These are phyloP conservation scores for Stachybotrys chlorohalonatus DNA, from an alignment of 2,329 filamentous ascomycete species.

Conservation along the genomic window DNA sequence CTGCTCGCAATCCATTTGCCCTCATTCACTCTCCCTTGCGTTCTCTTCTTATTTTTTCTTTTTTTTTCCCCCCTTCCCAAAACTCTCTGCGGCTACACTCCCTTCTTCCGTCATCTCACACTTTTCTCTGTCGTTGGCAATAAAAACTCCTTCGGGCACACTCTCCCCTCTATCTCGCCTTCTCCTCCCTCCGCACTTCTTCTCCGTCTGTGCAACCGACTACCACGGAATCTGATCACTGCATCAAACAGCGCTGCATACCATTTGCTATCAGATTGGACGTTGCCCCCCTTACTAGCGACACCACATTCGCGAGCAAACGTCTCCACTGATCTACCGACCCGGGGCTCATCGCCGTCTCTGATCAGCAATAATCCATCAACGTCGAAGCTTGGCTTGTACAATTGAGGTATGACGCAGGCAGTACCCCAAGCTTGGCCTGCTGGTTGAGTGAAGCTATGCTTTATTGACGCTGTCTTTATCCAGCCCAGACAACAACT, in stretches of 20 bases:
- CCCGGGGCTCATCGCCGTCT: background rate
- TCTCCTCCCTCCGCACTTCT: background rate
- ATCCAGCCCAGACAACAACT: background rate
- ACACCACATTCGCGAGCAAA: background rate
- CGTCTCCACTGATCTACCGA: background rate
- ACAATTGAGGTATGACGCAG: background rate
- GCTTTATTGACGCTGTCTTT: background rate
- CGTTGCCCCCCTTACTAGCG: too few species aligned
- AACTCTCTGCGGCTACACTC: background rate
- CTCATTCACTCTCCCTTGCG: background rate
- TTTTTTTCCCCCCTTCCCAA: conserved; percentile 2
- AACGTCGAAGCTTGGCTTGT: background rate
- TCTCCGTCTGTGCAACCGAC: background rate
- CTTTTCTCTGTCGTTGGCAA: background rate
- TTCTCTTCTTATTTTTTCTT: conserved; percentile 1
- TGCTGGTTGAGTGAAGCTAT: background rate
- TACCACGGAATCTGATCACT: too few species aligned
- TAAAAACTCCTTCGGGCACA: background rate
- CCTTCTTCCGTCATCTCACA: background rate
- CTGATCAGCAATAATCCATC: background rate
- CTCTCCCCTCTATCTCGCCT: background rate
- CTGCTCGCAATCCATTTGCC: conserved; percentile 1
- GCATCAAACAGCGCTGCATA: too few species aligned
- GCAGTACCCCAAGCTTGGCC: background rate
- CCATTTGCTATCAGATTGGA: too few species aligned